Evolutionary conservation across 805 yeast species (phyloP).

Genomic region (Scheffersomyces spartinae): DNA sequence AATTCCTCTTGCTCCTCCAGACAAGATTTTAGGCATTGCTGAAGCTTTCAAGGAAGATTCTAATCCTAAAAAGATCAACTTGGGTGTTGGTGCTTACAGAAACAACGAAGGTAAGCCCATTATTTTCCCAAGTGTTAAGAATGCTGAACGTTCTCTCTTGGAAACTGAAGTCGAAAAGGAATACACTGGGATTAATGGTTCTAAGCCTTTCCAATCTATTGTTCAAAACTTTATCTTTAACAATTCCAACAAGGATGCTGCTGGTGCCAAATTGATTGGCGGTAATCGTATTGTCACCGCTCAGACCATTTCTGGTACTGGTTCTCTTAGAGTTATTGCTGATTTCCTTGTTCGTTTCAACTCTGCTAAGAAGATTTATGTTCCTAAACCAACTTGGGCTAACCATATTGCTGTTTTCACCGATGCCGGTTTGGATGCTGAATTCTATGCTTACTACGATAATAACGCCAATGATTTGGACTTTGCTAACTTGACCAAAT

Average conservation of each 20-base stretch:
- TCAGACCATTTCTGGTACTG: conserved; percentile 93
- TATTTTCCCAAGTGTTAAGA: conserved; percentile 65
- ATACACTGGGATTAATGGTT: conserved; percentile 79
- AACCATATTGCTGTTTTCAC: conserved; percentile 76
- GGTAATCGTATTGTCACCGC: conserved; percentile 65
- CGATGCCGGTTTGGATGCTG: conserved; percentile 56
- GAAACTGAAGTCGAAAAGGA: conserved; percentile 57
- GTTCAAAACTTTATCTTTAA: conserved; percentile 68
- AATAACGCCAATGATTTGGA: conserved; percentile 49
- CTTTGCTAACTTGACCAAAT: conserved; percentile 48
- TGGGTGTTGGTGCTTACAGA: conserved; percentile 91
- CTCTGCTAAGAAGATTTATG: conserved; percentile 42
- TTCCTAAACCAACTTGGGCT: conserved; percentile 92
- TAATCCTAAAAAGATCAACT: conserved; percentile 44
- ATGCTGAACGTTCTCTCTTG: conserved; percentile 46
- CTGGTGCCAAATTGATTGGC: conserved; percentile 43
- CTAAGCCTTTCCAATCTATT: conserved; percentile 49
- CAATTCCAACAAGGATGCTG: conserved; percentile 37
- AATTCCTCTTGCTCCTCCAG: conserved; percentile 58
- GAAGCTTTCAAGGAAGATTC: conserved; percentile 62
- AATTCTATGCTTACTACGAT: conserved; percentile 64
- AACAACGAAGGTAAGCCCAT: conserved; percentile 82
- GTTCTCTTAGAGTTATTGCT: conserved; percentile 78
- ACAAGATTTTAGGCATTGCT: conserved; percentile 72
- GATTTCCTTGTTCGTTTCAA: conserved; percentile 61